These are phyloP conservation scores for Metschnikowia arizonensis DNA, from an alignment of 805 yeast species.

Conservation along the genomic window DNA sequence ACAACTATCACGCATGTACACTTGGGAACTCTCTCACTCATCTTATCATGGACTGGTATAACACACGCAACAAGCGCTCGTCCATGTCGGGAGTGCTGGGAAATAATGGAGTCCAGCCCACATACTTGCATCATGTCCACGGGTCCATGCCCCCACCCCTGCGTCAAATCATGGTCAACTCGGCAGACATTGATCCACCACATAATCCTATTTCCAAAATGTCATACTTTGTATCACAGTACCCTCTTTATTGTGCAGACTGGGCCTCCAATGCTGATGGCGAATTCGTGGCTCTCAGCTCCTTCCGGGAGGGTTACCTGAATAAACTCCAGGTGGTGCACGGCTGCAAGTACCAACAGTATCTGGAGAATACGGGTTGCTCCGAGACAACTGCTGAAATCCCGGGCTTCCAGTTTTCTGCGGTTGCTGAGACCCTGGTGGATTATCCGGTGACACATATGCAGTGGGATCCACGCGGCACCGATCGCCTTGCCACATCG, in stretches of 20 bases:
- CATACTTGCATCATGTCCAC: conserved; percentile 1
- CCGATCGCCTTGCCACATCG: conserved; percentile 58
- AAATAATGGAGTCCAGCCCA: background rate
- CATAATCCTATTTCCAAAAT: conserved; percentile 1
- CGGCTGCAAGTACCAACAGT: conserved; percentile 24
- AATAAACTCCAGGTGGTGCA: conserved; percentile 57
- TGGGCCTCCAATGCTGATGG: conserved; percentile 28
- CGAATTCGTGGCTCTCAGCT: conserved; percentile 61
- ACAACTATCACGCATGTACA: background rate
- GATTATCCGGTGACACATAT: conserved; percentile 68
- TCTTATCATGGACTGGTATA: conserved; percentile 18
- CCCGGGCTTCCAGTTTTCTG: conserved; percentile 39
- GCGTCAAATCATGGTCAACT: background rate
- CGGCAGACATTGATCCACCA: background rate
- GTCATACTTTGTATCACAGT: conserved; percentile 20
- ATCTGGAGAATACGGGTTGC: conserved; percentile 19
- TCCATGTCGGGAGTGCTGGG: conserved; percentile 12
- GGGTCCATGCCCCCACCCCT: background rate
- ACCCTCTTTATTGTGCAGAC: conserved; percentile 34
- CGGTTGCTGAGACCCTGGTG: conserved; percentile 49
- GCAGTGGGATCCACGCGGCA: conserved; percentile 63
- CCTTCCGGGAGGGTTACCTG: conserved; percentile 72
- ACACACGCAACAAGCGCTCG: conserved; percentile 15
- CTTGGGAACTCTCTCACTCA: background rate
- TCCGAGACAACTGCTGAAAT: conserved; percentile 7